Conservation (phyloP, 441 rosid species). For the Iberis amara region DNA sequence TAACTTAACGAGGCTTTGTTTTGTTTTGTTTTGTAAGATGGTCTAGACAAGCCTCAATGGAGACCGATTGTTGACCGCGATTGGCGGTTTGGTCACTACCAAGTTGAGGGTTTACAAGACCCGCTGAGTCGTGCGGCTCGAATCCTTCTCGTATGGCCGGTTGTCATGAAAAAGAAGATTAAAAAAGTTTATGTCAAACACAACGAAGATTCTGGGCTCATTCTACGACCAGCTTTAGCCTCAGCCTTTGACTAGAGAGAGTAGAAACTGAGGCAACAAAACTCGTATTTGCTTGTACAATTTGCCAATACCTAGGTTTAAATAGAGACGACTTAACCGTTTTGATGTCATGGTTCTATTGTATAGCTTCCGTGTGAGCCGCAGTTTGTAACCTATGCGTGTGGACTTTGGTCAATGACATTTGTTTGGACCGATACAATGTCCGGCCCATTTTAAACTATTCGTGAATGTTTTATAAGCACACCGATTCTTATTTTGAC, state of each 20-base stretch:
- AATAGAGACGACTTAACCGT: conserved; percentile 13
- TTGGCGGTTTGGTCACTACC: conserved; percentile 96
- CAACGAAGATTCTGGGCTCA: conserved; percentile 39
- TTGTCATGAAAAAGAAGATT: conserved; percentile 41
- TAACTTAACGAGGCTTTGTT: not conserved
- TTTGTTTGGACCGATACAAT: too few species aligned
- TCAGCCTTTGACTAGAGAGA: conserved; percentile 24
- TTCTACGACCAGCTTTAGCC: conserved; percentile 38
- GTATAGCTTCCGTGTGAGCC: too few species aligned
- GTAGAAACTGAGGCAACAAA: not conserved
- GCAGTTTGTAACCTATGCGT: too few species aligned
- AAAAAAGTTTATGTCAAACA: conserved; percentile 37
- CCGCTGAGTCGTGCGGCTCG: conserved; percentile 63
- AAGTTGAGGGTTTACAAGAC: conserved; percentile 93
- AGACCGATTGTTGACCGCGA: conserved; percentile 59
- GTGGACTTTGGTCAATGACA: too few species aligned
- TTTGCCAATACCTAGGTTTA: conserved; percentile 23
- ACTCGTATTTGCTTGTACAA: conserved; percentile 16
- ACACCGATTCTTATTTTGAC: too few species aligned
- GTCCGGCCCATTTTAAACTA: too few species aligned
- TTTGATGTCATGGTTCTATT: too few species aligned
- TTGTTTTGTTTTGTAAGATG: conserved; percentile 38
- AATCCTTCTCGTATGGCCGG: conserved; percentile 38
- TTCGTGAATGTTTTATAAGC: too few species aligned
- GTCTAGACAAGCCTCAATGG: conserved; percentile 71